Conservation (phyloP, 352 stramenopile genomes). For the Phytopythium litorale region DNA sequence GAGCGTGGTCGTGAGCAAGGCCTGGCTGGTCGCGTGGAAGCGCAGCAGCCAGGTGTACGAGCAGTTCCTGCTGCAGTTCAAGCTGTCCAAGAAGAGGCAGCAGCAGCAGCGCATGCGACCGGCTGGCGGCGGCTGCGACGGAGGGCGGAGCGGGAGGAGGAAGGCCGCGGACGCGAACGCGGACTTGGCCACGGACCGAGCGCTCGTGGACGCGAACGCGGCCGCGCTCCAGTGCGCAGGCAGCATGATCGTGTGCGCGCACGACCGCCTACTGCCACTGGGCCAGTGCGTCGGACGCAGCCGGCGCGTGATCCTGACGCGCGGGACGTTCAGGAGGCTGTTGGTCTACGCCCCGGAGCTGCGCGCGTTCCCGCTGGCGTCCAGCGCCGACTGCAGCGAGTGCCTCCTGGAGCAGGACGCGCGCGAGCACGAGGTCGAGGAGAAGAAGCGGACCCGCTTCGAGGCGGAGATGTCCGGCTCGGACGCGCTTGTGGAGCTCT, state of each 20-base stretch:
- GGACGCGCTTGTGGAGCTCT: constrained; percentile 56
- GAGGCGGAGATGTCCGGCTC: constrained; percentile 62
- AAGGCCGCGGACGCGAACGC: background rate
- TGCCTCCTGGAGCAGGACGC: constrained; percentile 58
- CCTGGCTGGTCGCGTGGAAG: constrained; percentile 72
- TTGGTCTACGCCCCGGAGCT: constrained; percentile 52
- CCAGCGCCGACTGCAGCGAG: constrained; percentile 47
- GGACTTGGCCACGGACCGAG: constrained; percentile 9
- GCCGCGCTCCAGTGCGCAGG: constrained; percentile 25
- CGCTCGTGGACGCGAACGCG: constrained; percentile 22
- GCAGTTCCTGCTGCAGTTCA: constrained; percentile 74
- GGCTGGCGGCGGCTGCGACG: constrained; percentile 20
- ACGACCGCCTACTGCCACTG: constrained; percentile 51
- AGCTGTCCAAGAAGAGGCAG: constrained; percentile 61
- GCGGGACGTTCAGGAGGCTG: constrained; percentile 43
- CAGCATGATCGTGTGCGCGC: constrained; percentile 65
- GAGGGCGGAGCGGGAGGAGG: background rate
- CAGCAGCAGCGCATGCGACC: constrained; percentile 39
- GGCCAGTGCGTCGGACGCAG: constrained; percentile 55
- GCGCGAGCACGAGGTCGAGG: constrained; percentile 46
- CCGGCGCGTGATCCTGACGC: constrained; percentile 52
- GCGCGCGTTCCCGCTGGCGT: constrained; percentile 43
- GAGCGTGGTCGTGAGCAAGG: constrained; percentile 62
- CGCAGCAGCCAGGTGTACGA: constrained; percentile 69
- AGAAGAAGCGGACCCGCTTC: constrained; percentile 54